These are phyloP conservation scores for Yamadazyma blattariae DNA, from an alignment of 1,139 yeast species.

Conservation along the genomic window DNA sequence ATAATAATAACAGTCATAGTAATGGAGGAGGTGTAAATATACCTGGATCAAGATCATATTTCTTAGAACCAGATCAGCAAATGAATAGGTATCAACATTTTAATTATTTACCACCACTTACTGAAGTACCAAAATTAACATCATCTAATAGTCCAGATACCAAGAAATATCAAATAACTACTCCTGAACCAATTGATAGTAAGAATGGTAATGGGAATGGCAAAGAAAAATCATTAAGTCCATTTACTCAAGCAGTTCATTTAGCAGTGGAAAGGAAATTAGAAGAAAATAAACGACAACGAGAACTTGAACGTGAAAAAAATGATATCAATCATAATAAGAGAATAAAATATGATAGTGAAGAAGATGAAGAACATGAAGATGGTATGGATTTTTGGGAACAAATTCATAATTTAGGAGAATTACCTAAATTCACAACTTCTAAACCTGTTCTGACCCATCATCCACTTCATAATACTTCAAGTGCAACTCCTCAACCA, in stretches of 20 bases:
- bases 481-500: conserved; percentile 20
- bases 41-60: conserved; percentile 11
- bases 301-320: conserved; percentile 18
- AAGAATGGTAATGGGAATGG: conserved; percentile 6
- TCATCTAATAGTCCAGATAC: conserved; percentile 45
- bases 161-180: neutral
- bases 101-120: conserved; percentile 67
- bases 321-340: conserved; percentile 9
- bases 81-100: conserved; percentile 64
- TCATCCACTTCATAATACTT: conserved; percentile 43
- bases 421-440: conserved; percentile 5
- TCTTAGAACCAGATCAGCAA: conserved; percentile 56
- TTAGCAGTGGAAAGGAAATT: conserved; percentile 27
- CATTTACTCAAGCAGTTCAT: conserved; percentile 44
- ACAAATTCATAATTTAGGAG: conserved; percentile 53
- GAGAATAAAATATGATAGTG: conserved; percentile 12
- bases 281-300: too few relatives aligned
- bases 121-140: conserved; percentile 66
- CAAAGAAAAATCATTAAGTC: conserved; percentile 24
- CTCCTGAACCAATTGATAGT: neutral
- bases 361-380: conserved; percentile 20
- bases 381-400: conserved; percentile 70
- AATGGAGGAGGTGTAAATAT: neutral
- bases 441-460: conserved; percentile 44
- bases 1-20: too few relatives aligned